Conservation (phyloP, 257 asterid genomes). For the Fraxinus americana region DNA sequence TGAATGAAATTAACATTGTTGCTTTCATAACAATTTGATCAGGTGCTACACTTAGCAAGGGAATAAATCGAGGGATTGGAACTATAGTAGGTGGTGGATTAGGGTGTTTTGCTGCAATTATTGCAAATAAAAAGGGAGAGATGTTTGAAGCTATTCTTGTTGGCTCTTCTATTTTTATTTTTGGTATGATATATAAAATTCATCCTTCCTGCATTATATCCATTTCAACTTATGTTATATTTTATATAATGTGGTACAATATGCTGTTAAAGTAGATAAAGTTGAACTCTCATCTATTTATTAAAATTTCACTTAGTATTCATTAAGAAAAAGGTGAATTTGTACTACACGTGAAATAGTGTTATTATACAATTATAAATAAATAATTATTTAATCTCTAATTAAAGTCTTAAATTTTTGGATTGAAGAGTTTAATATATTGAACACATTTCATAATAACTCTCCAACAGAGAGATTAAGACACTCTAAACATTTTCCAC, state of each 20-base stretch:
- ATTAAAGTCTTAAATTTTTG: too few relatives aligned
- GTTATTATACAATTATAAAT: too few relatives aligned
- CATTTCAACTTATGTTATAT: too few relatives aligned
- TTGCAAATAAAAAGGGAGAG: conserved; percentile 34
- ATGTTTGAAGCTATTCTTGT: conserved; percentile 36
- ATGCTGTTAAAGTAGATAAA: neutral
- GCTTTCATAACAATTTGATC: neutral
- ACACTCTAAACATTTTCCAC: too few relatives aligned
- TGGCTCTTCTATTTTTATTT: conserved; percentile 33
- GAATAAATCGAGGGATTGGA: conserved; percentile 51
- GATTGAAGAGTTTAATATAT: too few relatives aligned
- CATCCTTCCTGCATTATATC: neutral
- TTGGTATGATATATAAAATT: conserved; percentile 29
- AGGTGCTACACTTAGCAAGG: conserved; percentile 57
- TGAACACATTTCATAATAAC: too few relatives aligned
- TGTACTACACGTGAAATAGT: too few relatives aligned
- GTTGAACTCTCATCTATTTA: neutral
- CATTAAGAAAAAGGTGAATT: too few relatives aligned
- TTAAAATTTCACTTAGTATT: too few relatives aligned
- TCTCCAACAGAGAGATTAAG: too few relatives aligned
- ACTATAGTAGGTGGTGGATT: conserved; percentile 49
- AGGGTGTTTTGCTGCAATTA: conserved; percentile 47
- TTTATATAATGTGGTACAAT: too few relatives aligned
- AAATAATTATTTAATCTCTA: too few relatives aligned
- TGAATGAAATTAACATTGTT: neutral